Evolutionary conservation across 2,329 filamentous ascomycete species (phyloP), one percentile per base, ranked within the genome.

Genomic region (Chaetomiaceae sp.): DNA sequence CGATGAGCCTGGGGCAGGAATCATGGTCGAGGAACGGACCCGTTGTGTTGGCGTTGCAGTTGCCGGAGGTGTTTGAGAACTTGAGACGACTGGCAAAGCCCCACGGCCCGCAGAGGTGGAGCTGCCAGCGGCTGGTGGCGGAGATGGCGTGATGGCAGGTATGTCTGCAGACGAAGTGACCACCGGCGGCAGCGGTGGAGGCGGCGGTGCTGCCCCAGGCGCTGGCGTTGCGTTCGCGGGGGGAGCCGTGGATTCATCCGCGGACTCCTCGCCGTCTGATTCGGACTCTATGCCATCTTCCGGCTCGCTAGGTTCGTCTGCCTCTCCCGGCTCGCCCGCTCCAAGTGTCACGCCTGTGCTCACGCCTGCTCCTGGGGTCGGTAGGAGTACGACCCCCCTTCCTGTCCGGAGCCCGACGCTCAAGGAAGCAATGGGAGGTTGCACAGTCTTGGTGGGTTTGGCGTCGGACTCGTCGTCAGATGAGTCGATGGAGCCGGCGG

Each of bases 241-340:
- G n/a, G 42, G 9, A 21, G 48, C 34, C 8, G 43, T 38, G 6
- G 51, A 33, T 16, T 55, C 53, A 3, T 58, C 45, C 1, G 20
- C 41, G 27, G 53, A 55, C 10, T 49, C 46, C 1, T 48, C 45
- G 20, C 54, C 54, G 14, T 51, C 56, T 14, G 59, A 34, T 4
- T 44, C 42, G 9, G 16, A 11, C 18, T 13, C 32, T 3, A n/a
- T 18, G 6, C 7, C 43, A 4, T 36, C 18, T 4, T 16, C 10
- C n/a, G 4, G n/a, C 18, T 44, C 29, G 18, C n/a, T n/a, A n/a
- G n/a, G n/a, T n/a, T n/a, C 33, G 16, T 18, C n/a, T 16, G 5
- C n/a, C 33, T 20, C 16, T 10, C 5, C 43, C 2, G 21, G 7
- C 9, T 27, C 56, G 0, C 25, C 53, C 5, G 49, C 55, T n/a